phyloP scores from a whole-genome alignment of 345 rosid genomes.

The Pistacia atlantica region DNA sequence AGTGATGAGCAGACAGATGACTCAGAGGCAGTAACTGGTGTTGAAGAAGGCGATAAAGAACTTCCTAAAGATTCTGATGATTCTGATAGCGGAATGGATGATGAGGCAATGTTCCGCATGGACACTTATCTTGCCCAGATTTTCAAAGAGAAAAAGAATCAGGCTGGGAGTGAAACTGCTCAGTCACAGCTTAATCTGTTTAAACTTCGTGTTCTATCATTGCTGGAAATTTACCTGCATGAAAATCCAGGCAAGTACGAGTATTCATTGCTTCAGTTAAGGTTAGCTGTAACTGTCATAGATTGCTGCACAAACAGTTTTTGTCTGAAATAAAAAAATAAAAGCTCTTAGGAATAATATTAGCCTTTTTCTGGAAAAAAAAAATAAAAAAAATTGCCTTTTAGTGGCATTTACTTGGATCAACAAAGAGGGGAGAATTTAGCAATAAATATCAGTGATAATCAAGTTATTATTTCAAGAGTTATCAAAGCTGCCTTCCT shows the following conservation, averaged over 20 bases:
- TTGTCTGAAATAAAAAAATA: background rate
- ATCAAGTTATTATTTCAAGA: too few relatives aligned
- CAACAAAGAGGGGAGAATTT: too few relatives aligned
- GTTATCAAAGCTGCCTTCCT: background rate
- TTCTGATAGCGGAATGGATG: slow-evolving; percentile 93
- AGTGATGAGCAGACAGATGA: slow-evolving; percentile 83
- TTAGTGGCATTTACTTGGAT: background rate
- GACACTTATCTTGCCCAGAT: slow-evolving; percentile 89
- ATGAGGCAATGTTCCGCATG: slow-evolving; percentile 97
- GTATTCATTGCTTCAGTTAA: background rate
- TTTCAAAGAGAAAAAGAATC: slow-evolving; percentile 88
- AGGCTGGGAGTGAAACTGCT: slow-evolving; percentile 83
- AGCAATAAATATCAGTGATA: too few relatives aligned
- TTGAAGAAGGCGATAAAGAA: slow-evolving; percentile 47
- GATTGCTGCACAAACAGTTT: background rate
- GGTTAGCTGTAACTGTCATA: background rate
- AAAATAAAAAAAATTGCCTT: background rate
- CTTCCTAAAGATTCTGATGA: slow-evolving; percentile 65
- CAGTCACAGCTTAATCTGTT: slow-evolving; percentile 91
- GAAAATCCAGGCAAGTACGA: slow-evolving; percentile 77
- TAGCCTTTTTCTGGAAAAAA: background rate
- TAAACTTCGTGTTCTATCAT: slow-evolving; percentile 90
- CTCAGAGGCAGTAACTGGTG: slow-evolving; percentile 60
- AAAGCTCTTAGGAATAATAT: background rate
- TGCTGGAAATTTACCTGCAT: slow-evolving; percentile 88